Evolutionary conservation across 805 yeast genomes (phyloP).

Genomic region (Groenewaldozyma salmanticensis): DNA sequence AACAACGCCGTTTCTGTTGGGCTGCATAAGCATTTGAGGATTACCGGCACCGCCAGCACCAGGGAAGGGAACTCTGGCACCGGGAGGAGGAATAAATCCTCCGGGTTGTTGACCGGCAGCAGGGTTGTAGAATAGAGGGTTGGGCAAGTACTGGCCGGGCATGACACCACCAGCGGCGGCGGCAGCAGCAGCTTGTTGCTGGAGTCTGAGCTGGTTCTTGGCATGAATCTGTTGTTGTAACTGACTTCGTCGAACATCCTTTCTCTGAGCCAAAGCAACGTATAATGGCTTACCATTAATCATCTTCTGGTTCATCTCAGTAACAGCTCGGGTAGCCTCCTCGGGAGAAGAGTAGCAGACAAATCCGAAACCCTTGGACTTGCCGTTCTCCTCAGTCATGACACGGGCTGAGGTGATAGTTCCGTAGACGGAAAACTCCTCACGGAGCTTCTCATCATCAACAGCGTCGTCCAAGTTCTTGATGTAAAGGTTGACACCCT

Average conservation of each 20-base stretch:
- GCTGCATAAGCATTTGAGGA: constrained; percentile 30
- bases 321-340: constrained; percentile 97
- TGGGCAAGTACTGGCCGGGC: constrained; percentile 72
- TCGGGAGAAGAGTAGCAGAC: constrained; percentile 97
- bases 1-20: constrained; percentile 25
- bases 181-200: constrained; percentile 77
- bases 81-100: constrained; percentile 72
- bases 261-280: constrained; percentile 98
- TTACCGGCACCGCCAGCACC: constrained; percentile 17
- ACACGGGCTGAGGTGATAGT: constrained; percentile 68
- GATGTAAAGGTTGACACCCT: constrained; percentile 93
- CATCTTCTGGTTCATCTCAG: constrained; percentile 97
- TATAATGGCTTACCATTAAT: constrained; percentile 91
- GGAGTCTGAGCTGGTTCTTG: constrained; percentile 96
- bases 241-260: constrained; percentile 95
- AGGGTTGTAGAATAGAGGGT: constrained; percentile 69
- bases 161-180: constrained; percentile 57
- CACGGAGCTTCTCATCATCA: constrained; percentile 83
- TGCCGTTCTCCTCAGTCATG: constrained; percentile 89
- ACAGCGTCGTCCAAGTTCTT: constrained; percentile 92
- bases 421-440: constrained; percentile 90
- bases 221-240: constrained; percentile 97
- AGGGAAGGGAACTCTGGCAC: constrained; percentile 41
- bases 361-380: constrained; percentile 97
- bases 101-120: constrained; percentile 57